These are phyloP conservation scores for Alternaria conjuncta DNA, from an alignment of 2,329 filamentous ascomycete genomes.

Conservation along the genomic window DNA sequence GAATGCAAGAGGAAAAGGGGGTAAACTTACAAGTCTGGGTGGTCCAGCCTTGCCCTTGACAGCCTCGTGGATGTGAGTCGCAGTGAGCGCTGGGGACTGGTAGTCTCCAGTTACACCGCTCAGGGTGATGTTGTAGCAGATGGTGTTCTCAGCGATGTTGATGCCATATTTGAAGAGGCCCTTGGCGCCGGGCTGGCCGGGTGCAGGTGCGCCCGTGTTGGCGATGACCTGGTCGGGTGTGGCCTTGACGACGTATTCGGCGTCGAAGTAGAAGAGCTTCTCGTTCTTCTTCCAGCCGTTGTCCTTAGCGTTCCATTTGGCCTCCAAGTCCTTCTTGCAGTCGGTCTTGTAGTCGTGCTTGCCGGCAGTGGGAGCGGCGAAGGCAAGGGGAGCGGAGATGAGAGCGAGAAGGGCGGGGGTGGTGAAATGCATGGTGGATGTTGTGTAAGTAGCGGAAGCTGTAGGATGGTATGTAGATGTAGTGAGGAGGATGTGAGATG, in stretches of 20 bases:
- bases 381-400: slow-evolving; percentile 24
- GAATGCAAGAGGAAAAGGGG: slow-evolving; percentile 16
- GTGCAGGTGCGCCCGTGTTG: slow-evolving; percentile 44
- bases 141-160: slow-evolving; percentile 54
- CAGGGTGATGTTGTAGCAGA: slow-evolving; percentile 61
- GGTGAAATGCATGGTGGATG: slow-evolving; percentile 29
- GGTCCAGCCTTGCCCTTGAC: slow-evolving; percentile 56
- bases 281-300: slow-evolving; percentile 32
- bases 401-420: slow-evolving; percentile 26
- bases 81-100: slow-evolving; percentile 58
- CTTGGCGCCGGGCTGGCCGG: slow-evolving; percentile 53
- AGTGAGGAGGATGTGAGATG: neutral
- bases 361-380: slow-evolving; percentile 25
- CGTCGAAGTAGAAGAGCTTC: slow-evolving; percentile 54
- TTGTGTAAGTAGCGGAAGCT: neutral
- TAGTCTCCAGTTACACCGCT: slow-evolving; percentile 59
- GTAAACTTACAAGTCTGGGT: slow-evolving; percentile 51
- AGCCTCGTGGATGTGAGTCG: slow-evolving; percentile 64
- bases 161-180: slow-evolving; percentile 62
- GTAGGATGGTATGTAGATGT: neutral
- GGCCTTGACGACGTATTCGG: slow-evolving; percentile 57
- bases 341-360: slow-evolving; percentile 21
- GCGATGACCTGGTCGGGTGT: slow-evolving; percentile 60
- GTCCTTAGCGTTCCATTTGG: slow-evolving; percentile 25
- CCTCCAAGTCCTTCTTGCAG: slow-evolving; percentile 30